Evolutionary conservation across 352 stramenopile species (phyloP), one percentile per base, ranked within the genome.

Genomic region (Pythium rhizo-oryzae): DNA sequence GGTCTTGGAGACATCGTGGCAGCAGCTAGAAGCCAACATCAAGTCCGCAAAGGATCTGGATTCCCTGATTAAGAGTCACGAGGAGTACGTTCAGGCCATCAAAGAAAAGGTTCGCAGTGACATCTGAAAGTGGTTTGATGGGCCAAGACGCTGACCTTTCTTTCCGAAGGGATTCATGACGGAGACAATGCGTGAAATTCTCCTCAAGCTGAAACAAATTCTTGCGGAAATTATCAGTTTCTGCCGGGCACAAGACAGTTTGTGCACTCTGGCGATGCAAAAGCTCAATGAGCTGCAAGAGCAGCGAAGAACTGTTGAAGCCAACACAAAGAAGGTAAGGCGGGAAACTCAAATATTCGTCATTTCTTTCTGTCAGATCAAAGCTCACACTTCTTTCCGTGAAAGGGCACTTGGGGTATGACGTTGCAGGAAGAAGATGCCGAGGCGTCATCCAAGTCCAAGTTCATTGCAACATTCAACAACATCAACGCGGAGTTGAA

Each of bases 61-160:
- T 70, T 91, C 97, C 64, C 77, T 99, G 23, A 99, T 99, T 64
- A 78, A 89, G 67, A 97, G 95, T 43, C 97, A 99, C 65, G 88
- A 98, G 68, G 76, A 88, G 6, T 99, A 99, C 71, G 91, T 99
- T 37, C 60, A 84, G 23, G 87, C 94, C 2, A 93, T 97, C 74
- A 93, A 96, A 56, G 77, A 91, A 57, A 96, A 96, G 64, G 89
- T 94, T 74, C 46, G 79, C 50, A n/a, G 41, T 21, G 41, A 4
- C 41, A n/a, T n/a, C 18, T 12, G 18, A 16, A 47, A 47, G 41
- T 47, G 1, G 18, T 2, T 6, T n/a, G 1, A n/a, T 47, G 41
- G 1, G 13, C 4, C 41, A n/a, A 47, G 1, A 16, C 7, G 37
- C 41, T 47, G 15, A 47, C 18, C 15, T n/a, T 9, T 50, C 15